A percentile compares a stretch with the other conserved stretches of the same genome.
phyloP scores from a whole-genome alignment of 1,284 basidiomycete genomes.

The Trichosporon asahii region DNA sequence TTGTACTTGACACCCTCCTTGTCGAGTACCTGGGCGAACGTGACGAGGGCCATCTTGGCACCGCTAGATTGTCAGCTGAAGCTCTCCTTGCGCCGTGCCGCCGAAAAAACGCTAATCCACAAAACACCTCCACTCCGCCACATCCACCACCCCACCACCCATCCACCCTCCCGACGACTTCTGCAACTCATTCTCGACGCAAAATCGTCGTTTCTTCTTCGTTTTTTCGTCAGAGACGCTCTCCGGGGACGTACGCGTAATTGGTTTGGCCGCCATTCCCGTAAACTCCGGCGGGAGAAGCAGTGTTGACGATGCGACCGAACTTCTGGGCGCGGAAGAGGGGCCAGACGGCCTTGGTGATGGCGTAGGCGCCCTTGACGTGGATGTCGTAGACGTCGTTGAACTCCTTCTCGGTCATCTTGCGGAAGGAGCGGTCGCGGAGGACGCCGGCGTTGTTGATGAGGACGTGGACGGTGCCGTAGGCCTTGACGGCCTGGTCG shows the following conservation, averaged over 20 bases:
- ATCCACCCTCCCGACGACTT: too few relatives aligned
- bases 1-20: conserved; percentile 88
- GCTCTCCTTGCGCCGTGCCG: too few relatives aligned
- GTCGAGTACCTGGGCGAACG: conserved; percentile 88
- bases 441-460: conserved; percentile 98
- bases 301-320: conserved; percentile 87
- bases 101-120: too few relatives aligned
- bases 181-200: too few relatives aligned
- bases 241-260: conserved; percentile 39
- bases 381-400: conserved; percentile 86
- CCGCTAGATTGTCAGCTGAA: conserved; percentile 37
- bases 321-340: conserved; percentile 93
- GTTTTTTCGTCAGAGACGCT: too few relatives aligned
- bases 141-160: too few relatives aligned
- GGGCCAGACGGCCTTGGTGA: conserved; percentile 95
- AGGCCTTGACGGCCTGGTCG: conserved; percentile 75
- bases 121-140: too few relatives aligned
- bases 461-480: conserved; percentile 75
- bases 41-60: conserved; percentile 71
- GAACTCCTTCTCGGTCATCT: conserved; percentile 83
- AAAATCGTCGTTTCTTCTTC: too few relatives aligned
- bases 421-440: conserved; percentile 76
- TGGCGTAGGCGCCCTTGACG: conserved; percentile 91
- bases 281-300: conserved; percentile 60
- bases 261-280: conserved; percentile 98